Conservation (phyloP, 805 yeast genomes). For the Suhomyces sp. region DNA sequence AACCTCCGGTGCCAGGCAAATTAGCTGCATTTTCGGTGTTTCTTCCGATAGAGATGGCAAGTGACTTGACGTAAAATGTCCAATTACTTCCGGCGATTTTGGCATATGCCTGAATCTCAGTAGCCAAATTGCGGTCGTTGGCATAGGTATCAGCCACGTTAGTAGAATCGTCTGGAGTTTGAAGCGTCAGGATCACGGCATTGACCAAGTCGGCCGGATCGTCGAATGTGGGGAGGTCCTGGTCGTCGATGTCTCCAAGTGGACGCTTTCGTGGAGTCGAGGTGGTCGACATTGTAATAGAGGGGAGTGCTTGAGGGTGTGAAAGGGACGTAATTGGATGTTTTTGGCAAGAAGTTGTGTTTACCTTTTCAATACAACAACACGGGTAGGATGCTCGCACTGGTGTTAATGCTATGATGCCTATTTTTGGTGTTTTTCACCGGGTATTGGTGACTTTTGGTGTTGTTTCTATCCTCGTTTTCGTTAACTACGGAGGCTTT, state of each 20-base stretch:
- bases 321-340: neutral
- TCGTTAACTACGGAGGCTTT: no score
- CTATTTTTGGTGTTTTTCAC: no score
- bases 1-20: constrained; percentile 17
- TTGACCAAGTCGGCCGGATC: constrained; percentile 68
- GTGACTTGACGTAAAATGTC: constrained; percentile 88
- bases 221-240: constrained; percentile 43
- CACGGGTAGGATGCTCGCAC: no score
- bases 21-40: constrained; percentile 48
- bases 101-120: constrained; percentile 96
- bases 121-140: constrained; percentile 65
- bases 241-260: constrained; percentile 18
- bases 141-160: constrained; percentile 71
- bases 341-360: no score
- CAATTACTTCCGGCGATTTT: constrained; percentile 90
- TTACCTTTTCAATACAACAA: no score
- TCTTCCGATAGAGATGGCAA: constrained; percentile 82
- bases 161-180: constrained; percentile 70
- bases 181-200: constrained; percentile 68
- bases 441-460: no score
- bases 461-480: no score
- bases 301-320: no score
- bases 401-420: no score
- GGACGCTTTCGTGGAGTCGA: constrained; percentile 34
- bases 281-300: constrained; percentile 27